Conservation (phyloP, 2,329 filamentous ascomycete genomes). For the Orbilia ellipsospora region DNA sequence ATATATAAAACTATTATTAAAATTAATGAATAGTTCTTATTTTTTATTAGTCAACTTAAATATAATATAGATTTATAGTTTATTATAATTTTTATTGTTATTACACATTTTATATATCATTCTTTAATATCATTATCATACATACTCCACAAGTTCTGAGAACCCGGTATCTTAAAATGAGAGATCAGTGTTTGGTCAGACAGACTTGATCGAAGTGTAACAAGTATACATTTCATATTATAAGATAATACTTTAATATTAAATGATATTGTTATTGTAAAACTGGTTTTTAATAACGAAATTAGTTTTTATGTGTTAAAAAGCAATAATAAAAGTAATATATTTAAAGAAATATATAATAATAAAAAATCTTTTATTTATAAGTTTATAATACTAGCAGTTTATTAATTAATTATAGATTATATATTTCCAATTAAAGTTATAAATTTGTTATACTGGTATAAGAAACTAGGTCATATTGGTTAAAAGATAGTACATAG, state of each 20-base stretch:
- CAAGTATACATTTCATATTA: neutral
- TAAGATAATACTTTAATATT: neutral
- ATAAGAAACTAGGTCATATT: neutral
- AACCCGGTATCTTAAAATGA: no score
- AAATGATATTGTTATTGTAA: constrained; percentile 1
- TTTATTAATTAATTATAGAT: no score
- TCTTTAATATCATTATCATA: no score
- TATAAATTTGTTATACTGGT: neutral
- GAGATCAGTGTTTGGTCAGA: no score
- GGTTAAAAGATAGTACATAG: neutral
- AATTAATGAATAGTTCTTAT: neutral
- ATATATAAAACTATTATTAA: neutral
- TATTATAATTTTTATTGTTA: no score
- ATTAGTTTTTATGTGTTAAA: neutral
- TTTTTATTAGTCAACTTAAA: no score
- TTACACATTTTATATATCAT: no score
- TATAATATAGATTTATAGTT: no score
- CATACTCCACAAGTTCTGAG: no score
- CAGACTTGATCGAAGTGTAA: no score
- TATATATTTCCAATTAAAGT: neutral
- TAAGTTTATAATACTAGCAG: neutral
- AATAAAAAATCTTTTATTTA: neutral
- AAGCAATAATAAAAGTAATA: constrained; percentile 8
- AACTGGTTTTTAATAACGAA: constrained; percentile 7
- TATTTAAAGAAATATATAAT: neutral